Conservation (phyloP, 2,329 filamentous ascomycete species). For the Phoma sp. region DNA sequence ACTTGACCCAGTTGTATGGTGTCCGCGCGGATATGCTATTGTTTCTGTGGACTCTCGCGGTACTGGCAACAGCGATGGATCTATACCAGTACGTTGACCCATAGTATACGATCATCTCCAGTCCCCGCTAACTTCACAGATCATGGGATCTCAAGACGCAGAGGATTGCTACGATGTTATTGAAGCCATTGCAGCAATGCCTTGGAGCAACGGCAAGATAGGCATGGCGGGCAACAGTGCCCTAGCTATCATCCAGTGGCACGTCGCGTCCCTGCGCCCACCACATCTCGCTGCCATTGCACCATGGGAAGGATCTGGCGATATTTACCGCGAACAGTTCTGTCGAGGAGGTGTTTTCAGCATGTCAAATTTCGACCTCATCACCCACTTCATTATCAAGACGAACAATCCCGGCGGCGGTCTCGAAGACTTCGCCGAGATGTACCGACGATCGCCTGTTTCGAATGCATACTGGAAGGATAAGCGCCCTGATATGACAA, state of each 20-base stretch:
- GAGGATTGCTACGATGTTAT: conserved; percentile 57
- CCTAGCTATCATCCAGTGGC: conserved; percentile 54
- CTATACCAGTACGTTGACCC: conserved; percentile 21
- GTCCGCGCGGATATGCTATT: conserved; percentile 44
- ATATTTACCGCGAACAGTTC: conserved; percentile 58
- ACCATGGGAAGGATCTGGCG: conserved; percentile 57
- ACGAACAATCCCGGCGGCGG: conserved; percentile 32
- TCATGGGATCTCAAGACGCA: conserved; percentile 55
- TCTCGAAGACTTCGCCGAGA: conserved; percentile 53
- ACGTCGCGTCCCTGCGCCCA: conserved; percentile 52
- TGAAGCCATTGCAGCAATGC: conserved; percentile 51
- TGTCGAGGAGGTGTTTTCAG: conserved; percentile 45
- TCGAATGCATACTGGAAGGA: conserved; percentile 33
- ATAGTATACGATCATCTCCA: background rate
- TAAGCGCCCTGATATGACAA: conserved; percentile 28
- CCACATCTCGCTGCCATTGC: conserved; percentile 55
- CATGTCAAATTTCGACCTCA: conserved; percentile 54
- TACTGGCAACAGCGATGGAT: conserved; percentile 45
- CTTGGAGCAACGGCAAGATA: conserved; percentile 56
- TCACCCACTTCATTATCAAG: conserved; percentile 50
- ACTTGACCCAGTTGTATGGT: conserved; percentile 50
- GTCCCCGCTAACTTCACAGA: background rate
- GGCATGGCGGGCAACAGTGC: conserved; percentile 56
- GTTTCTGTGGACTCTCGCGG: conserved; percentile 45
- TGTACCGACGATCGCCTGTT: conserved; percentile 49